These are phyloP conservation scores for Oryza brachyantha DNA, from an alignment of 176 grass and related monocot genomes.

Conservation along the genomic window DNA sequence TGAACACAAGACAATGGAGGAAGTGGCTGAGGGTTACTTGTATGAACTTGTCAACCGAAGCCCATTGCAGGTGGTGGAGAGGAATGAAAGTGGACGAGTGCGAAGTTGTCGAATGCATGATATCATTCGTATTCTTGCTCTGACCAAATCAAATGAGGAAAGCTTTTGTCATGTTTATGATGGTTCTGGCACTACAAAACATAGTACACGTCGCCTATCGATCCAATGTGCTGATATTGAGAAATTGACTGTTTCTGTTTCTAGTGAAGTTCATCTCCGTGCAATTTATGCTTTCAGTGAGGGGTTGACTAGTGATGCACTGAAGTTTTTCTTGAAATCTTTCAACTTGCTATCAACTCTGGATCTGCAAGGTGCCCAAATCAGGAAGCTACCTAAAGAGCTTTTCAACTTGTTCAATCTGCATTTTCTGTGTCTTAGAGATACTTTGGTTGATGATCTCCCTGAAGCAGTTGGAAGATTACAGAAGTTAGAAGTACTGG, in stretches of 20 bases:
- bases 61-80: conserved; percentile 25
- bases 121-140: no score
- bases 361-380: conserved; percentile 7
- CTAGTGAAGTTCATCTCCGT: not conserved
- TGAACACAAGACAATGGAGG: conserved; percentile 2
- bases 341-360: not conserved
- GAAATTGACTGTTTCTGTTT: not conserved
- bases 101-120: conserved; percentile 3
- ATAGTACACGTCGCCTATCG: not conserved
- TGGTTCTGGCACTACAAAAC: not conserved
- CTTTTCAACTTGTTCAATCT: no score
- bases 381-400: not conserved
- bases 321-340: not conserved
- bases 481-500: conserved; percentile 29
- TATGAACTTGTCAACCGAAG: conserved; percentile 36
- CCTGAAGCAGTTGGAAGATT: conserved; percentile 18
- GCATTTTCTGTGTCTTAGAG: not conserved
- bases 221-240: not conserved
- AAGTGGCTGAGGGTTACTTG: conserved; percentile 46
- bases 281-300: conserved; percentile 12
- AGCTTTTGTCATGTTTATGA: conserved; percentile 23
- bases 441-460: not conserved
- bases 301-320: not conserved
- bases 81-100: conserved; percentile 5
- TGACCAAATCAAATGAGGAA: not conserved